A percentile compares a stretch with the other conserved stretches of the same genome.
Evolutionary conservation across 2,329 filamentous ascomycete species (phyloP).

Genomic region (Alternaria sp.): DNA sequence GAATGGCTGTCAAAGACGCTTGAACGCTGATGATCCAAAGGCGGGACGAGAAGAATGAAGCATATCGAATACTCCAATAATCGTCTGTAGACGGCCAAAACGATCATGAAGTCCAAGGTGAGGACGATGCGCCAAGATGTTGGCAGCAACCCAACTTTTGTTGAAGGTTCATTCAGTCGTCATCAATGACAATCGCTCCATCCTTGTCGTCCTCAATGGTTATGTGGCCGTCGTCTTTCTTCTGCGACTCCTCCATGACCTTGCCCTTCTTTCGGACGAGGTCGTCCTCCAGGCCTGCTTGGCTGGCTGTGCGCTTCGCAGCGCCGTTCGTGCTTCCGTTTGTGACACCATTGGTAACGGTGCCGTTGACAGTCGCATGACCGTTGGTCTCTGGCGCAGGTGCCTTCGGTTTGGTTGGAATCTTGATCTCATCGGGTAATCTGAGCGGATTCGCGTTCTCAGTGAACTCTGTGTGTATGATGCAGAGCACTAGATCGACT

Average conservation of each 20-base stretch:
- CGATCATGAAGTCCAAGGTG: not conserved
- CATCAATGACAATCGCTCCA: slow-evolving; percentile 49
- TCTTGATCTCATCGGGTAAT: slow-evolving; percentile 53
- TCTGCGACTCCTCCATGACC: slow-evolving; percentile 39
- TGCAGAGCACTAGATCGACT: slow-evolving; percentile 79
- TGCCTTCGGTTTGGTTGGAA: slow-evolving; percentile 56
- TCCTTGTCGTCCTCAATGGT: slow-evolving; percentile 44
- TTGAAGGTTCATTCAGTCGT: slow-evolving; percentile 21
- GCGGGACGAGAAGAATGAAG: not conserved
- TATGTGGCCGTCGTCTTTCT: slow-evolving; percentile 42
- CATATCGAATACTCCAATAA: not conserved
- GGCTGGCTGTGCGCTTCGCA: slow-evolving; percentile 54
- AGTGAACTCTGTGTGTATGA: slow-evolving; percentile 61
- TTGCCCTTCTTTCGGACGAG: slow-evolving; percentile 50
- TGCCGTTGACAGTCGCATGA: slow-evolving; percentile 24
- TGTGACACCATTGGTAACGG: slow-evolving; percentile 1
- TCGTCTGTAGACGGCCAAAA: not conserved
- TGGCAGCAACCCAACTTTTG: not conserved
- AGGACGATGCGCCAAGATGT: not conserved
- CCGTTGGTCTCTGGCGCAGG: slow-evolving; percentile 37
- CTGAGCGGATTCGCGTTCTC: slow-evolving; percentile 63
- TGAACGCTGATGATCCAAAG: not conserved
- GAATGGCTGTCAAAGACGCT: not conserved
- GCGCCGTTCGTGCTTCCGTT: slow-evolving; percentile 34
- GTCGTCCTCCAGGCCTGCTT: slow-evolving; percentile 49